Evolutionary conservation across 1,139 yeast species (phyloP).

Genomic region (Debaryomyces sp.): DNA sequence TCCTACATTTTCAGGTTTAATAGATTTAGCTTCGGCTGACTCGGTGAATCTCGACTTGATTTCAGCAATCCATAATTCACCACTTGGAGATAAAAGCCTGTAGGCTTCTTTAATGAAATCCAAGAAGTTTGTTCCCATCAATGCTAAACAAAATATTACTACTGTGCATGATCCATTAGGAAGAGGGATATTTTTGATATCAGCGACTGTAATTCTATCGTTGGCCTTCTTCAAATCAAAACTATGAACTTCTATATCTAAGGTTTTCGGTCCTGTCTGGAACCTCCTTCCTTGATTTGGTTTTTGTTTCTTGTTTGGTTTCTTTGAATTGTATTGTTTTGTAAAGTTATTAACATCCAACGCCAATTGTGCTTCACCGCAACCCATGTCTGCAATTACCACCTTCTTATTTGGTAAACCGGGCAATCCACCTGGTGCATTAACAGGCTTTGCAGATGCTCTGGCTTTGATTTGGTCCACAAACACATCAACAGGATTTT

Average conservation of each 20-base stretch:
- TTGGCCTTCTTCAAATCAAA: constrained; percentile 89
- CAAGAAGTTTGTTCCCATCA: constrained; percentile 96
- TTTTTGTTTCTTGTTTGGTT: constrained; percentile 36
- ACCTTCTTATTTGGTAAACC: constrained; percentile 58
- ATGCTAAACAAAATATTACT: constrained; percentile 87
- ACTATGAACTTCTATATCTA: constrained; percentile 72
- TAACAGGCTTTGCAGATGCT: constrained; percentile 61
- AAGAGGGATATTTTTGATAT: constrained; percentile 86
- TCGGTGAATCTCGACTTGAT: constrained; percentile 90
- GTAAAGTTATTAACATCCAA: constrained; percentile 59
- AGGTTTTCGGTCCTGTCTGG: constrained; percentile 26
- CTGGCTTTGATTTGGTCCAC: constrained; percentile 70
- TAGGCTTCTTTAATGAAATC: constrained; percentile 91
- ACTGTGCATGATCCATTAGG: constrained; percentile 76
- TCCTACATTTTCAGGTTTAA: constrained; percentile 49
- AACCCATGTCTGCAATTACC: constrained; percentile 96
- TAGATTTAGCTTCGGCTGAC: constrained; percentile 25
- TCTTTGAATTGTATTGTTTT: constrained; percentile 34
- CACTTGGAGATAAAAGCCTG: constrained; percentile 83
- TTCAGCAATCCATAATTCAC: constrained; percentile 97
- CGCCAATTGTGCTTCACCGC: constrained; percentile 94
- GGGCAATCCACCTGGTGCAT: constrained; percentile 96
- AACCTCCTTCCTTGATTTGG: constrained; percentile 29
- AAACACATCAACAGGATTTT: constrained; percentile 91
- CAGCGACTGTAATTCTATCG: constrained; percentile 91